Evolutionary conservation across 768 basidiomycete genomes (phyloP).

Genomic region (Mycena olivaceomarginata): DNA sequence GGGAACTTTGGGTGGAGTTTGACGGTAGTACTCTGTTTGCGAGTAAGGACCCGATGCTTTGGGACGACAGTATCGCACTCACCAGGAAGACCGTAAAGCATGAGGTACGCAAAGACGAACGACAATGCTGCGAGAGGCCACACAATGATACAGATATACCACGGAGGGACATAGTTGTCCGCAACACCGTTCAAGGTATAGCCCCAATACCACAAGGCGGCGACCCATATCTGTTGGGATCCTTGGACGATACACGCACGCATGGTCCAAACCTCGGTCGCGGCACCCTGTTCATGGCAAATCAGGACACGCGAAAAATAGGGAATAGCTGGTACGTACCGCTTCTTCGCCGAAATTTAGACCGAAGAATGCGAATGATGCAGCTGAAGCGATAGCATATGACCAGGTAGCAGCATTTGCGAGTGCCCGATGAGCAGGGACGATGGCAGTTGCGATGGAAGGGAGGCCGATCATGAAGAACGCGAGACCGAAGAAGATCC

Average conservation of each 20-base stretch:
- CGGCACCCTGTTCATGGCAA: slow-evolving; percentile 78
- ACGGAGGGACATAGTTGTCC: slow-evolving; percentile 78
- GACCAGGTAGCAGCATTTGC: slow-evolving; percentile 91
- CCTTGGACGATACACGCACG: slow-evolving; percentile 96
- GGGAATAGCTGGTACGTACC: slow-evolving; percentile 60
- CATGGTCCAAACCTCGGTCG: slow-evolving; percentile 95
- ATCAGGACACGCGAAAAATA: slow-evolving; percentile 5
- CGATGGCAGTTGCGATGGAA: slow-evolving; percentile 77
- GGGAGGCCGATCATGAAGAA: slow-evolving; percentile 96
- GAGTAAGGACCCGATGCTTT: slow-evolving; percentile 18
- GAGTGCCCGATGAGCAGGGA: slow-evolving; percentile 78
- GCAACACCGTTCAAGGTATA: slow-evolving; percentile 78
- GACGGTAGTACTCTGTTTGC: slow-evolving; percentile 86
- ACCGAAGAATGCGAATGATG: slow-evolving; percentile 95
- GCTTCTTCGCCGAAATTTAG: slow-evolving; percentile 99
- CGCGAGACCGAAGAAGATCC: slow-evolving; percentile 93
- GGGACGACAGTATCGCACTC: slow-evolving; percentile 45
- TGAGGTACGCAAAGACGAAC: slow-evolving; percentile 86
- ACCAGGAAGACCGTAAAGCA: slow-evolving; percentile 93
- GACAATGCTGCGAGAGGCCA: slow-evolving; percentile 90
- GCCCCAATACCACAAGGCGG: slow-evolving; percentile 98
- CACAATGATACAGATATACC: slow-evolving; percentile 88
- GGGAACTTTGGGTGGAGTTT: slow-evolving; percentile 96
- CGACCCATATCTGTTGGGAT: slow-evolving; percentile 96
- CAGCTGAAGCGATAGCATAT: slow-evolving; percentile 95